Conservation (phyloP, 2,329 filamentous ascomycete species). For the Alternaria hordeiaustralica region DNA sequence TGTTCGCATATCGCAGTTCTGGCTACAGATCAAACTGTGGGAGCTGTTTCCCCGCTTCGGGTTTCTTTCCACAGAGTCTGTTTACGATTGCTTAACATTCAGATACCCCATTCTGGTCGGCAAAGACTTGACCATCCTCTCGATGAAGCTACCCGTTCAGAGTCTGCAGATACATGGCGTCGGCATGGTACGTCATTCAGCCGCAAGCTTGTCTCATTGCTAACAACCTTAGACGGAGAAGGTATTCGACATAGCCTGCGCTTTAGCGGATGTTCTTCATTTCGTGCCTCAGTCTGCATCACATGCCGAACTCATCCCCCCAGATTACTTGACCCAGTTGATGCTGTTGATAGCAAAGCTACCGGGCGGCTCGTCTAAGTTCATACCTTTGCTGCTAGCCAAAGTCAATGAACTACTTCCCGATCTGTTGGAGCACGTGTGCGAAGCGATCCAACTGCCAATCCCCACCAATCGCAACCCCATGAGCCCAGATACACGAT, state of each 20-base stretch:
- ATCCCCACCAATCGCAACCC: constrained; percentile 16
- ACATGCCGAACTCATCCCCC: constrained; percentile 22
- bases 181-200: constrained; percentile 28
- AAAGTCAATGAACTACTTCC: constrained; percentile 37
- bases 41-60: constrained; percentile 65
- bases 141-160: constrained; percentile 27
- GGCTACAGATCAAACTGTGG: constrained; percentile 70
- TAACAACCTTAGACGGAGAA: constrained; percentile 33
- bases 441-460: constrained; percentile 20
- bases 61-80: constrained; percentile 55
- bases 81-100: constrained; percentile 64
- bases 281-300: constrained; percentile 24
- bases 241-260: constrained; percentile 40
- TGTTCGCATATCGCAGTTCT: constrained; percentile 66
- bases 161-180: constrained; percentile 38
- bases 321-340: constrained; percentile 28
- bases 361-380: constrained; percentile 31
- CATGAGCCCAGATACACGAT: constrained; percentile 32
- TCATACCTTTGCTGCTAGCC: constrained; percentile 33
- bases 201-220: neutral
- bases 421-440: constrained; percentile 24
- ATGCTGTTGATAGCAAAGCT: constrained; percentile 28
- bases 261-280: constrained; percentile 34
- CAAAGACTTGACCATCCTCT: constrained; percentile 62
- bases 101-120: constrained; percentile 69